Evolutionary conservation across 2,329 filamentous ascomycete genomes (phyloP), one percentile per base, ranked within the genome.

Genomic region (Aspergillus uvarum): DNA sequence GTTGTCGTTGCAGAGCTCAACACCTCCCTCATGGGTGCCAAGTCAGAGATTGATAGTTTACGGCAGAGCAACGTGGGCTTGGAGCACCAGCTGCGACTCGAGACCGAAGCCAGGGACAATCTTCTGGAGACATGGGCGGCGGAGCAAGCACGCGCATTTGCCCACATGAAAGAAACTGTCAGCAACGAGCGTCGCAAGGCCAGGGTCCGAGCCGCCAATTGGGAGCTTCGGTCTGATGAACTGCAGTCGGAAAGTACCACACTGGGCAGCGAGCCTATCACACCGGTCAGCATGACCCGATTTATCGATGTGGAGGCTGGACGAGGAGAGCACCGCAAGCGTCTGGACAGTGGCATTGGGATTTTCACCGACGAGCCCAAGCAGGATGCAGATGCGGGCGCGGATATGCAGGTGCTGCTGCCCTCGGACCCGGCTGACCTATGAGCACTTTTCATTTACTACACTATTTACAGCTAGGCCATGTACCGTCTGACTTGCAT

Each of bases 261-360:
- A 51, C 64, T 67, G 54, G 74, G 69, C 29, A 77, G 72, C 54
- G 75, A 76, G 26, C 76, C 79, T 3, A 75, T 80, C 38, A 81
- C 79, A 1, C 79, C 79, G 2, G 71, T 76, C 31, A 77, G 73
- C 57, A 71, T 72, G 59, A 74, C 73, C 4, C 71, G 77, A 16
- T 81, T 78, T 63, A 74, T 74, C 24, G 76, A 81, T 63, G 71
- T 77, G n/a, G 75, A 77, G 59, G 63, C 75, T 56, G 74, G 72
- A 4, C 70, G 74, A 56, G 77, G 73, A 44, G 78, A 74, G 63
- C 69, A 73, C 50, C 70, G 73, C 35, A 71, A 67, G 51, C 74
- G 68, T 26, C 68, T 78, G 29, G 75, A 80, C 58, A 79, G 75
- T 63, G 77, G 74, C 0, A 73, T 81, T 67, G 76, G 71, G 0